Conservation (phyloP, 495 filamentous ascomycete species). For the Daldinia childiae region DNA sequence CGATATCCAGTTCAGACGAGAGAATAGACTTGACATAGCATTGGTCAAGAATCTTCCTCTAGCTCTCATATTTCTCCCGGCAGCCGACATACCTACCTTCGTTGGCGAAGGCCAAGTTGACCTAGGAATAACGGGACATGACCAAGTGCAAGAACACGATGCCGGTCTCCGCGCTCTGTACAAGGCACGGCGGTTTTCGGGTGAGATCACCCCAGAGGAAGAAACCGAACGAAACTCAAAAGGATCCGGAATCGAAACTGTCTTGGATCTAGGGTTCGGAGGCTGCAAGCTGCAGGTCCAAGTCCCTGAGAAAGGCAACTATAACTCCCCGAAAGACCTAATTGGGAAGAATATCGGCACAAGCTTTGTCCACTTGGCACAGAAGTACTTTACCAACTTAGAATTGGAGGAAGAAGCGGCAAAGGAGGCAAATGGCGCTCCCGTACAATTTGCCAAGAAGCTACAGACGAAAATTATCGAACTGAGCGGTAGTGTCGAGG, state of each 20-base stretch:
- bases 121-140: conserved; percentile 91
- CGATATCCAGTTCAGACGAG: conserved; percentile 95
- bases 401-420: conserved; percentile 63
- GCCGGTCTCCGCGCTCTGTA: conserved; percentile 67
- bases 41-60: conserved; percentile 95
- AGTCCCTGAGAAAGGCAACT: conserved; percentile 84
- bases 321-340: conserved; percentile 74
- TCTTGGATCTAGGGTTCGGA: conserved; percentile 91
- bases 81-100: conserved; percentile 95
- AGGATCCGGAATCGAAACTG: conserved; percentile 72
- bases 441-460: conserved; percentile 50
- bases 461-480: conserved; percentile 87
- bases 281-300: conserved; percentile 93
- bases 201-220: conserved; percentile 54
- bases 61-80: conserved; percentile 96
- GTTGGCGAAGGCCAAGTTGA: conserved; percentile 94
- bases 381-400: conserved; percentile 80
- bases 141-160: conserved; percentile 93
- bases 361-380: conserved; percentile 86
- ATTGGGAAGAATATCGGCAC: conserved; percentile 96
- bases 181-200: conserved; percentile 63
- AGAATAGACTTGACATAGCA: conserved; percentile 93
- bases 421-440: conserved; percentile 19
- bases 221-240: conserved; percentile 43
- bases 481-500: conserved; percentile 94